phyloP scores from a whole-genome alignment of 345 rosid species.

The Triadica sebifera region DNA sequence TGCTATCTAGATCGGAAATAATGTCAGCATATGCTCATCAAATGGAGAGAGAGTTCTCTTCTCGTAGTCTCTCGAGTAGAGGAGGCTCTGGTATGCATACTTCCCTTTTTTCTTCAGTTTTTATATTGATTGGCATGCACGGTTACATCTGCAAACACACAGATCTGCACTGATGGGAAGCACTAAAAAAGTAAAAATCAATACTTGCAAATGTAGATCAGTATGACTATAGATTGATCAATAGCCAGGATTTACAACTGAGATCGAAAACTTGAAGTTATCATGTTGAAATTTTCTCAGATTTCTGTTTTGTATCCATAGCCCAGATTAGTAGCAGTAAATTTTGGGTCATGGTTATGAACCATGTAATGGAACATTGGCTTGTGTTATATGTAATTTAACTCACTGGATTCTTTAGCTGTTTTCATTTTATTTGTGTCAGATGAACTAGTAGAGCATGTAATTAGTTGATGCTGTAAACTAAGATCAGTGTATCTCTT shows the following conservation, averaged over 20 bases:
- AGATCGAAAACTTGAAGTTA: neutral
- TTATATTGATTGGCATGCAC: neutral
- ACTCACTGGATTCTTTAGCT: neutral
- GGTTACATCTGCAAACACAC: neutral
- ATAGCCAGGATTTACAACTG: neutral
- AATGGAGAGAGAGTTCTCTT: conserved; percentile 71
- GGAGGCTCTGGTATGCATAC: conserved; percentile 60
- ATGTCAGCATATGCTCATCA: conserved; percentile 78
- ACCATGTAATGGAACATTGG: too few species aligned
- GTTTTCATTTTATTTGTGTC: neutral
- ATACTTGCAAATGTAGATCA: neutral
- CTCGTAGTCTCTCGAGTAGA: conserved; percentile 54
- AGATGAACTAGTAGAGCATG: neutral
- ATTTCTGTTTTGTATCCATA: neutral
- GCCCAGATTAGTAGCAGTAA: neutral
- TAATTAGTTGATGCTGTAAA: neutral
- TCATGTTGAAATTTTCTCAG: neutral
- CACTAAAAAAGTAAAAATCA: neutral
- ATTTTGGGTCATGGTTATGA: neutral
- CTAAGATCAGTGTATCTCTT: neutral
- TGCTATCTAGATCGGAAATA: conserved; percentile 26
- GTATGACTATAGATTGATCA: neutral
- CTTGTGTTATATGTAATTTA: neutral
- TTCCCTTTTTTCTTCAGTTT: neutral
- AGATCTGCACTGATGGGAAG: neutral